A percentile compares a stretch with the other conserved stretches of the same genome.
These are phyloP conservation scores for Penicillium herquei DNA, from an alignment of 495 filamentous ascomycete genomes.

Conservation along the genomic window DNA sequence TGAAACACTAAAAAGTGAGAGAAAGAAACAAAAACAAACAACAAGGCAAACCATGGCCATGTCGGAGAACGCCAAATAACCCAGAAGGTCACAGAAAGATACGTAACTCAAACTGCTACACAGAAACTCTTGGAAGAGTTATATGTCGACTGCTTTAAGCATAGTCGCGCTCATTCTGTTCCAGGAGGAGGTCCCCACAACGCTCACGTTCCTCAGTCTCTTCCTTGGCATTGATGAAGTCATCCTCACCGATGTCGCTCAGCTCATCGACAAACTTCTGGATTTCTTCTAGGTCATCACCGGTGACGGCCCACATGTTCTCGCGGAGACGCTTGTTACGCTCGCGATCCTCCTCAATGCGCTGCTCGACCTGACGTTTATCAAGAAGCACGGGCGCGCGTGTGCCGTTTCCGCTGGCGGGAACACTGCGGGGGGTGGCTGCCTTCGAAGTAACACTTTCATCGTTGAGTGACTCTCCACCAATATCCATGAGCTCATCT, in stretches of 20 bases:
- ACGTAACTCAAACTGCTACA: too few relatives aligned
- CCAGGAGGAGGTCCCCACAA: neutral
- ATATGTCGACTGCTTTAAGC: neutral
- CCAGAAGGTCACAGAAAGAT: neutral
- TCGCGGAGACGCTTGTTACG: constrained; percentile 88
- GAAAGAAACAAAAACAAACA: too few relatives aligned
- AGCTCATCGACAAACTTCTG: constrained; percentile 76
- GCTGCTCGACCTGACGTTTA: constrained; percentile 85
- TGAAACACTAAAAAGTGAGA: too few relatives aligned
- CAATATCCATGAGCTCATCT: constrained; percentile 11
- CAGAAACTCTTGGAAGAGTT: too few relatives aligned
- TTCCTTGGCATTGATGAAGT: constrained; percentile 67
- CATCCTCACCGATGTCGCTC: constrained; percentile 82
- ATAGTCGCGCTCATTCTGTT: neutral
- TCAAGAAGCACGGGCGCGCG: constrained; percentile 54
- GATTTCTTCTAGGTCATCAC: constrained; percentile 56
- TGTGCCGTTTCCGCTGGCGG: too few relatives aligned
- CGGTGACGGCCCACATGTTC: constrained; percentile 80
- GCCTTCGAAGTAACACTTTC: constrained; percentile 25
- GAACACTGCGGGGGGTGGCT: constrained; percentile 26
- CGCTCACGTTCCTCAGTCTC: constrained; percentile 61
- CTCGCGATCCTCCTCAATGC: constrained; percentile 96
- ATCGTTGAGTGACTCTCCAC: constrained; percentile 28
- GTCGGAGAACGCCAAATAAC: neutral
- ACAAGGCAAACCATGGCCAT: neutral